Conservation (phyloP, 805 yeast species). For the Cyberlindnera maclurae region DNA sequence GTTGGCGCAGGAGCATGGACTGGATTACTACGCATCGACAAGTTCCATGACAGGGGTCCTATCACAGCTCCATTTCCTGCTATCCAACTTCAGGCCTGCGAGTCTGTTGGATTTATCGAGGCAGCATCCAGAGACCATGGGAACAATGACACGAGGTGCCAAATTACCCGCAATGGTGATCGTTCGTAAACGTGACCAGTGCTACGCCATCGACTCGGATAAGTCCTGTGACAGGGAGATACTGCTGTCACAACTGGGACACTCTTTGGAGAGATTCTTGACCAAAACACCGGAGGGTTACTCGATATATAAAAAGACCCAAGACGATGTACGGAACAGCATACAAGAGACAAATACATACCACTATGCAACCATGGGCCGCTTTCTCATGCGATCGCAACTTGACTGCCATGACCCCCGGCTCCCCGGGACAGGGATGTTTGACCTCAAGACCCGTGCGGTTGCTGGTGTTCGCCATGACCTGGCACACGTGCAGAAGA, state of each 20-base stretch:
- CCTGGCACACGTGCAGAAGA: slow-evolving; percentile 40
- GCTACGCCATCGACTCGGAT: slow-evolving; percentile 65
- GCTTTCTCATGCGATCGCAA: slow-evolving; percentile 82
- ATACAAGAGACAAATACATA: slow-evolving; percentile 34
- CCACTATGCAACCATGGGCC: slow-evolving; percentile 64
- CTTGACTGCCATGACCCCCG: slow-evolving; percentile 73
- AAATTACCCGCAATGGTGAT: slow-evolving; percentile 50
- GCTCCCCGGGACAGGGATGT: slow-evolving; percentile 85
- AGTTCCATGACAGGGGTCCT: slow-evolving; percentile 79
- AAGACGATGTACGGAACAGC: slow-evolving; percentile 10
- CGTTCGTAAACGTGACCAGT: slow-evolving; percentile 36
- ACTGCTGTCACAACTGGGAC: slow-evolving; percentile 68
- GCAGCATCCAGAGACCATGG: slow-evolving; percentile 31
- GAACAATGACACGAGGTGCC: slow-evolving; percentile 38
- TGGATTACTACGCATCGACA: slow-evolving; percentile 66
- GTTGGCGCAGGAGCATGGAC: slow-evolving; percentile 33
- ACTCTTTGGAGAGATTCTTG: slow-evolving; percentile 67
- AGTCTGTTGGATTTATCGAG: slow-evolving; percentile 39
- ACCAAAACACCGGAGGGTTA: slow-evolving; percentile 54
- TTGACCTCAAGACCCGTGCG: slow-evolving; percentile 90
- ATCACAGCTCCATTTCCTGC: slow-evolving; percentile 63
- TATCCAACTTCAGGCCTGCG: slow-evolving; percentile 56
- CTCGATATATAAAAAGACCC: slow-evolving; percentile 23
- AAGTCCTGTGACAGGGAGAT: slow-evolving; percentile 60
- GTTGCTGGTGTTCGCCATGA: slow-evolving; percentile 82